These are phyloP conservation scores for Camelina laxa DNA, from an alignment of 345 rosid genomes.

Conservation along the genomic window DNA sequence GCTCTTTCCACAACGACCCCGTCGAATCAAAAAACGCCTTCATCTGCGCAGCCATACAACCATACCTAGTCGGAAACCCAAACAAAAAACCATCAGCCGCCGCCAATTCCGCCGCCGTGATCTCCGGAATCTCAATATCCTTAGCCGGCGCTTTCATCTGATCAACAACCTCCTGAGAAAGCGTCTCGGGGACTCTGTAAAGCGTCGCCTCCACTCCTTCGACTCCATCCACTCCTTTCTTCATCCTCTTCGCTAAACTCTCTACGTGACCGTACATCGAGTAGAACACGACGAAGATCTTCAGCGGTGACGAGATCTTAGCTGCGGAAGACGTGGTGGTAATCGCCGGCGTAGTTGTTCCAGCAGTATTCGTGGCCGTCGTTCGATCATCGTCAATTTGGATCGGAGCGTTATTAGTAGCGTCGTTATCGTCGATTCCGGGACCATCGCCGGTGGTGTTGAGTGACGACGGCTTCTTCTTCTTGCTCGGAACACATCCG, in stretches of 20 bases:
- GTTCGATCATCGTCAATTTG: slow-evolving; percentile 49
- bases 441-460: slow-evolving; percentile 39
- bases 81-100: slow-evolving; percentile 68
- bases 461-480: slow-evolving; percentile 52
- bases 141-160: slow-evolving; percentile 62
- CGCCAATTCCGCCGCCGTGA: slow-evolving; percentile 56
- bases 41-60: slow-evolving; percentile 86
- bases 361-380: slow-evolving; percentile 25
- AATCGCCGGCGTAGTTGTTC: slow-evolving; percentile 28
- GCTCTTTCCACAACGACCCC: slow-evolving; percentile 64
- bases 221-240: slow-evolving; percentile 65
- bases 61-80: slow-evolving; percentile 84
- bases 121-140: slow-evolving; percentile 56
- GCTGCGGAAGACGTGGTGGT: slow-evolving; percentile 16
- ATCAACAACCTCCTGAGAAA: slow-evolving; percentile 56
- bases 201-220: slow-evolving; percentile 63
- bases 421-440: slow-evolving; percentile 25
- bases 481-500: slow-evolving; percentile 97
- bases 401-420: slow-evolving; percentile 49
- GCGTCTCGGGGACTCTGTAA: slow-evolving; percentile 68
- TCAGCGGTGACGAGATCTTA: slow-evolving; percentile 38
- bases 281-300: slow-evolving; percentile 60
- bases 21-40: slow-evolving; percentile 79
- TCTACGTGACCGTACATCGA: slow-evolving; percentile 87
- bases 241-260: slow-evolving; percentile 68